Percentiles rank a stretch among this genome's conserved stretches.
Conservation (phyloP, 805 yeast genomes). For the Lipomyces anomalus region DNA sequence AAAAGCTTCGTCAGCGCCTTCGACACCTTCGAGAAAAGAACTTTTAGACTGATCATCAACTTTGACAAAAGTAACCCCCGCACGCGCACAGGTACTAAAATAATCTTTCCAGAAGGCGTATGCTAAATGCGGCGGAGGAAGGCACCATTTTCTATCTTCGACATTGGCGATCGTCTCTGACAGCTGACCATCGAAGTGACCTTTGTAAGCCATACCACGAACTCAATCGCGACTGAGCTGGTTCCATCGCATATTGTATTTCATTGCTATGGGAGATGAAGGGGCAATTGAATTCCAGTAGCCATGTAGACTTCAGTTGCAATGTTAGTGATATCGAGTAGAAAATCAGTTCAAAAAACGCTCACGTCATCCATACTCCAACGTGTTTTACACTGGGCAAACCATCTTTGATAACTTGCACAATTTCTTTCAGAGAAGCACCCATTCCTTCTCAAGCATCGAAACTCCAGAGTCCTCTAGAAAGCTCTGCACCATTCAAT, state of each 20-base stretch:
- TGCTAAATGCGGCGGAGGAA: constrained; percentile 5
- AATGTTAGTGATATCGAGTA: too few relatives aligned
- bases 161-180: too few relatives aligned
- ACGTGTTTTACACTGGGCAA: constrained; percentile 1
- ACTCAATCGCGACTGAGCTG: constrained; percentile 1
- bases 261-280: constrained; percentile 1
- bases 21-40: too few relatives aligned
- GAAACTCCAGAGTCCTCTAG: constrained; percentile 4
- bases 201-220: not conserved
- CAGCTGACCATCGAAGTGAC: not conserved
- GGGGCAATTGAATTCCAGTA: constrained; percentile 5
- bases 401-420: constrained; percentile 1
- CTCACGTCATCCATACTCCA: constrained; percentile 9
- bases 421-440: constrained; percentile 1
- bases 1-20: constrained; percentile 3
- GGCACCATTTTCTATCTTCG: constrained; percentile 4
- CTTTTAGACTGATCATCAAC: constrained; percentile 2
- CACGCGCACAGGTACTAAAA: not conserved
- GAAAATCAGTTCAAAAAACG: too few relatives aligned
- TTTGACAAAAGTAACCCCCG: constrained; percentile 2
- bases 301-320: too few relatives aligned
- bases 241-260: constrained; percentile 1
- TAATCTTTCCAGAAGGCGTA: constrained; percentile 2
- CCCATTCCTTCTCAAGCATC: constrained; percentile 4
- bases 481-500: not conserved